These are phyloP conservation scores for Spongispora temasekensis DNA, from an alignment of 1,284 basidiomycete species.

Conservation along the genomic window DNA sequence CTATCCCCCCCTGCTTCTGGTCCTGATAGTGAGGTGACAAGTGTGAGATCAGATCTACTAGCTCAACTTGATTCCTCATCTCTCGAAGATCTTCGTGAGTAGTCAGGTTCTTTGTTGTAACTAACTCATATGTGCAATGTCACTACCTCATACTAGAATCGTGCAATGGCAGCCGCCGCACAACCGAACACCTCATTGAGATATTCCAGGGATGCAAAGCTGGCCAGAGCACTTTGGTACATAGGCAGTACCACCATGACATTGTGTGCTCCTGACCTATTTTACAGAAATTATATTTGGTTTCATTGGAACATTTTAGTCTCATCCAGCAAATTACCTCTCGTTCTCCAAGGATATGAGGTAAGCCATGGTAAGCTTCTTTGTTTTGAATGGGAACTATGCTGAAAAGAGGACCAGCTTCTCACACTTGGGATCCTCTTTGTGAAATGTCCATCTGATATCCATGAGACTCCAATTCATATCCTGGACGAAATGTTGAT, in stretches of 20 bases:
- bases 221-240: not conserved
- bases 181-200: not conserved
- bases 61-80: not conserved
- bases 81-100: not conserved
- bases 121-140: not conserved
- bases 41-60: not conserved
- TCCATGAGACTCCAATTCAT: not conserved
- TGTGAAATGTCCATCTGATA: not conserved
- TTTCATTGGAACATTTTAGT: not conserved
- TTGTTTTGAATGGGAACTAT: not conserved
- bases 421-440: not conserved
- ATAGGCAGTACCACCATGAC: not conserved
- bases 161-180: no score
- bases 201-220: not conserved
- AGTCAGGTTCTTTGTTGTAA: not conserved
- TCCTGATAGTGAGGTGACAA: not conserved
- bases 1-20: not conserved
- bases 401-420: not conserved
- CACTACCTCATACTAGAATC: not conserved
- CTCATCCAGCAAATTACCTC: not conserved
- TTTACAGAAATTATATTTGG: not conserved
- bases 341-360: not conserved
- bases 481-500: not conserved
- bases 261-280: not conserved
- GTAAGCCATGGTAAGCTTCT: not conserved